These are phyloP conservation scores for Dendrobium nobile DNA, from an alignment of 106 monocot genomes.

Conservation along the genomic window DNA sequence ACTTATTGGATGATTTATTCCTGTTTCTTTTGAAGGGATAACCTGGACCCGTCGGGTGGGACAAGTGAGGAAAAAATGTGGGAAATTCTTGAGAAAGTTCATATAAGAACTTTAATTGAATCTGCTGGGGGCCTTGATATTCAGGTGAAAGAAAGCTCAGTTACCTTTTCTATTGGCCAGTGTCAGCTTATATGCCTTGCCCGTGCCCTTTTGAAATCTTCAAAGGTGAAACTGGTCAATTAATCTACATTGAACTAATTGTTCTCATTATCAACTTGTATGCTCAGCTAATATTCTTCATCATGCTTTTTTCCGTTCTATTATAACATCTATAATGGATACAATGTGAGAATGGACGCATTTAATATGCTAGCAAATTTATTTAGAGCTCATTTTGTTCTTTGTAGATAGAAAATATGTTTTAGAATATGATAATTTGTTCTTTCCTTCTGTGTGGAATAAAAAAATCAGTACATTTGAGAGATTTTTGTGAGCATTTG, in stretches of 20 bases:
- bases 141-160: constrained; percentile 58
- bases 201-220: constrained; percentile 78
- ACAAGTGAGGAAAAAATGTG: constrained; percentile 58
- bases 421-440: too few species aligned
- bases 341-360: neutral
- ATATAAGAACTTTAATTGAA: constrained; percentile 63
- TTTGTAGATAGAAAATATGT: neutral
- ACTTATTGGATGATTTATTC: neutral
- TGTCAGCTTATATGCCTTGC: constrained; percentile 91
- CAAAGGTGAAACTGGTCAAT: constrained; percentile 54
- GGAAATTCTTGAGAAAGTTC: constrained; percentile 76
- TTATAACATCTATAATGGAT: neutral
- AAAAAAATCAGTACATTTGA: too few species aligned
- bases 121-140: constrained; percentile 74
- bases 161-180: constrained; percentile 84
- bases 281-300: neutral
- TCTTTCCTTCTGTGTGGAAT: too few species aligned
- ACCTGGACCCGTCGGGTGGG: constrained; percentile 76
- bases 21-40: constrained; percentile 44
- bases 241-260: neutral
- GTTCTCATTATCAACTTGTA: neutral
- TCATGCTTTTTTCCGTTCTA: neutral
- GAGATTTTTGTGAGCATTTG: too few species aligned
- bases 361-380: neutral
- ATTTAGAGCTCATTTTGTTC: neutral